These are phyloP conservation scores for Phlebiopsis flavidoalba DNA, from an alignment of 768 basidiomycete species.

Conservation along the genomic window DNA sequence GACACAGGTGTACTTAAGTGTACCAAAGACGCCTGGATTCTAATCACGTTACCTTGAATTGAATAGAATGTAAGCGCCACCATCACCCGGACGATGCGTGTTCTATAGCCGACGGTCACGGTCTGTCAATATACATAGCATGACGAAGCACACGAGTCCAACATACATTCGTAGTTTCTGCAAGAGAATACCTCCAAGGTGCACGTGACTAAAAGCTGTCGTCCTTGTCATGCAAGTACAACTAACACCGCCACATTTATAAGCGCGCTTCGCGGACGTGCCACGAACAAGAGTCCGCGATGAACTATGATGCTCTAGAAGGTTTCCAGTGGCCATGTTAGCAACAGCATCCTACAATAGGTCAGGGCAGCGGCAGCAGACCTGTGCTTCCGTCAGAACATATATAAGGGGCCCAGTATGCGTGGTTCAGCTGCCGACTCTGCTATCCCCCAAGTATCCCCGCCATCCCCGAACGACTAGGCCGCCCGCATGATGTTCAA, in stretches of 20 bases:
- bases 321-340: neutral
- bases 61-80: too few relatives aligned
- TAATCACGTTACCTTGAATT: too few relatives aligned
- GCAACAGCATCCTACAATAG: neutral
- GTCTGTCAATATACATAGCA: too few relatives aligned
- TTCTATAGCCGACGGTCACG: too few relatives aligned
- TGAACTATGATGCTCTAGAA: neutral
- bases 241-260: neutral
- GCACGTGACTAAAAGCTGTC: too few relatives aligned
- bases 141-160: too few relatives aligned
- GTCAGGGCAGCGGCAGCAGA: neutral
- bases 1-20: too few relatives aligned
- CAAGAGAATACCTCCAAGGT: too few relatives aligned
- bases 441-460: neutral
- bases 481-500: neutral
- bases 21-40: too few relatives aligned
- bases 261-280: neutral
- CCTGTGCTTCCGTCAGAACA: neutral
- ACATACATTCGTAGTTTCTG: too few relatives aligned
- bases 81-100: too few relatives aligned
- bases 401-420: neutral
- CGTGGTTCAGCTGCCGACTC: neutral
- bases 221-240: neutral
- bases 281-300: neutral
- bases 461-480: neutral